A percentile compares a stretch with the other conserved stretches of the same genome.
Evolutionary conservation across 805 yeast species (phyloP).

Genomic region (Candida montana): DNA sequence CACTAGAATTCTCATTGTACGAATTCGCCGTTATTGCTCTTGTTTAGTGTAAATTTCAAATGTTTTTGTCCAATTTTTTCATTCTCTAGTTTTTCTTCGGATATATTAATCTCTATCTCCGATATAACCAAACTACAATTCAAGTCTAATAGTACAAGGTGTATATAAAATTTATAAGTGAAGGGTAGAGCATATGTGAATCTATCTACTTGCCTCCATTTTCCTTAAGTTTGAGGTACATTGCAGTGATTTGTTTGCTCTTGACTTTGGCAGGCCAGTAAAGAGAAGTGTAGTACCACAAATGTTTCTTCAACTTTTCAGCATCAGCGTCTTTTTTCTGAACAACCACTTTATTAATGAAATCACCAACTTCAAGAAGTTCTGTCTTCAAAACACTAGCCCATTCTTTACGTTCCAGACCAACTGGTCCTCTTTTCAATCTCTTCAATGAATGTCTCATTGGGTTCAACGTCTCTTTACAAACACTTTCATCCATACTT

Average conservation of each 20-base stretch:
- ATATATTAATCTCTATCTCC: too few relatives aligned
- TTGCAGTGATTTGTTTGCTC: conserved; percentile 62
- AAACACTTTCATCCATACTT: conserved; percentile 70
- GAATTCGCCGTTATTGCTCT: too few relatives aligned
- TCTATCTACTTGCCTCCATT: conserved; percentile 2
- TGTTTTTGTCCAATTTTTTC: too few relatives aligned
- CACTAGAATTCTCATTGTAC: conserved; percentile 33
- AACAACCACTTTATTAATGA: conserved; percentile 42
- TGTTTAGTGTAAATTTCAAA: too few relatives aligned
- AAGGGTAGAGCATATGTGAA: too few relatives aligned
- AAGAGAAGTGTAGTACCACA: conserved; percentile 79
- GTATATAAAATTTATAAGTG: too few relatives aligned
- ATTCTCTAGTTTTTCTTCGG: too few relatives aligned
- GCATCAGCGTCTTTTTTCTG: conserved; percentile 25
- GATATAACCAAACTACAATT: too few relatives aligned
- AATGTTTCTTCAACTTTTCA: conserved; percentile 48
- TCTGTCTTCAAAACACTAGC: conserved; percentile 64
- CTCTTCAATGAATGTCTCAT: conserved; percentile 62
- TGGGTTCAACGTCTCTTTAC: conserved; percentile 57
- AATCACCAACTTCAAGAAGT: conserved; percentile 67
- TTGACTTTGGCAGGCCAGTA: conserved; percentile 90
- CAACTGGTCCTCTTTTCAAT: conserved; percentile 65
- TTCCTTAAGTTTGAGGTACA: conserved; percentile 60
- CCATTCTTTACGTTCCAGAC: conserved; percentile 73
- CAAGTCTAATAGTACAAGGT: neutral